Evolutionary conservation across 2,329 filamentous ascomycete species (phyloP), one percentile per base, ranked within the genome.

Genomic region (Aspergillus sp.): DNA sequence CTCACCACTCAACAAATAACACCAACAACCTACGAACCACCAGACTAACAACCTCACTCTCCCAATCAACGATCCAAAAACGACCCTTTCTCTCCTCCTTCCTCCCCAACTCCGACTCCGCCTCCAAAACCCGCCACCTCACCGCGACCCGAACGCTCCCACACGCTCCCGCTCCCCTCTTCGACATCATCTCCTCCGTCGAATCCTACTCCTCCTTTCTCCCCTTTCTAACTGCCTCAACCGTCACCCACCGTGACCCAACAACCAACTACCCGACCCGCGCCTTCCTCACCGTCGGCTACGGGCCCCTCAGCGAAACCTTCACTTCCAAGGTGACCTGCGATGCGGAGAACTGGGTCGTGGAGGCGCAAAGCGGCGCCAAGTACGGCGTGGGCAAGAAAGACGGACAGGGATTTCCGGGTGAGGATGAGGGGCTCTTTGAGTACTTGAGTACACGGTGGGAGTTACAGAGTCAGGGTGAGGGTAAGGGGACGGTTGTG

Each of bases 171-270:
- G 70, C 77, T 4, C 81, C 86, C 1, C 87, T 99, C 68, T 99
- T 95, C 85, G 82, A 83, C 66, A 84, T 97, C 57, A 93, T 99
- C 75, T 88, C 92, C 78, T 92, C 97, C 77, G 88, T 99, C 65
- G 86, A 91, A 75, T 87, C 86, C 64, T 99, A 99, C 84, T 81
- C 84, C 39, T 75, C 82, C 66, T 99, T 98, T 82, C 86, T 99
- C n/a, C 95, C 95, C 10, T 97, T 96, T 84, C 96, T 94, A 79
- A 84, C 86, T 47, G 82, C 82, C 49, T 93, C 90, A 39, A 84
- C 82, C 62, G 92, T 98, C 42, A 96, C 92, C 1, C 82, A 83
- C 60, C 92, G 89, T 84, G 89, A 90, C 6, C 78, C 61, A 5
- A 61, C 49, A 69, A 81, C 73, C 25, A 71, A 78, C 1, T 77